phyloP scores from a whole-genome alignment of 2,329 filamentous ascomycete genomes.

The Fusarium pilosicola region DNA sequence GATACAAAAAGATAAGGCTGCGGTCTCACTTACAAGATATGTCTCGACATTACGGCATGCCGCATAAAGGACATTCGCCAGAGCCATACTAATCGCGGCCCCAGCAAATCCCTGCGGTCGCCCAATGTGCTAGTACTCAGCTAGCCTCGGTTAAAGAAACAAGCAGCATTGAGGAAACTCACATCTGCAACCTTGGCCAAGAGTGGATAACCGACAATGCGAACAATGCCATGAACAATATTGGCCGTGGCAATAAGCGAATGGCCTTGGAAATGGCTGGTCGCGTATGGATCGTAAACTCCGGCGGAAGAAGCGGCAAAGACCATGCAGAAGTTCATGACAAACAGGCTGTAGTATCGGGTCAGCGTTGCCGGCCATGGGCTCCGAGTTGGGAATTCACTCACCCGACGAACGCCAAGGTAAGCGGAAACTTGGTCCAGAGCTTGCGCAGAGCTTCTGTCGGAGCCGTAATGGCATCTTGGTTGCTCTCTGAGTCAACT shows the following conservation, averaged over 20 bases:
- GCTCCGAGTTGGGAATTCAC: background rate
- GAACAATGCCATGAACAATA: slow-evolving; percentile 20
- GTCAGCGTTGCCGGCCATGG: background rate
- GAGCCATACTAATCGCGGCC: slow-evolving; percentile 12
- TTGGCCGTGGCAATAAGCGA: slow-evolving; percentile 10
- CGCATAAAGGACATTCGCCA: slow-evolving; percentile 21
- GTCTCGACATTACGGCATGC: slow-evolving; percentile 18
- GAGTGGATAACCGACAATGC: slow-evolving; percentile 11
- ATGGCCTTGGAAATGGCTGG: slow-evolving; percentile 19
- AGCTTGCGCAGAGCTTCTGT: background rate
- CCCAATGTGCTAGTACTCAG: background rate
- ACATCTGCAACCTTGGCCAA: slow-evolving; percentile 22
- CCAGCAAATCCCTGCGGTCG: slow-evolving; percentile 15
- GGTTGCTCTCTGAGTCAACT: background rate
- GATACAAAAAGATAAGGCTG: fast-evolving
- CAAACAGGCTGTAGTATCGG: background rate
- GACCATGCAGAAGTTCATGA: slow-evolving; percentile 26
- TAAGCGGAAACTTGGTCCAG: background rate
- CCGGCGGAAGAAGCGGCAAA: slow-evolving; percentile 18
- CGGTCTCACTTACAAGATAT: background rate
- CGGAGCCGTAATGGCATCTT: background rate
- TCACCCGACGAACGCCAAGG: background rate
- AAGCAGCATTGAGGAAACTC: fast-evolving
- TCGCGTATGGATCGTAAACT: slow-evolving; percentile 22
- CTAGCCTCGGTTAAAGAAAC: background rate